A percentile compares a stretch with the other conserved stretches of the same genome.
Evolutionary conservation across 2,329 filamentous ascomycete genomes (phyloP).

Genomic region (Leptoxyphium fumago): DNA sequence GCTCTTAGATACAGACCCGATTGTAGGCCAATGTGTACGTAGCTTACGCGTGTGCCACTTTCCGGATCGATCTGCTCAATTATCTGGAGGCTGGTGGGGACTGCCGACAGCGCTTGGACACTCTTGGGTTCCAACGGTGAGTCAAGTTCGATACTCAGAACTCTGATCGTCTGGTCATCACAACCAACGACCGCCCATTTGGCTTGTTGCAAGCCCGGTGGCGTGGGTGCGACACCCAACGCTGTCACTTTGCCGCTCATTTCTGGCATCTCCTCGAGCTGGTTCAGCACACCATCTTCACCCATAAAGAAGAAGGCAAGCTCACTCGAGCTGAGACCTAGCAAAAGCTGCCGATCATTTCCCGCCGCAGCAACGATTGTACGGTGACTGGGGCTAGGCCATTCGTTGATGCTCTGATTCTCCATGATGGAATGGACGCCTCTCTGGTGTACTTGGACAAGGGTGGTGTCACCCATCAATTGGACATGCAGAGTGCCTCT

Average conservation of each 20-base stretch:
- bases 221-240: slow-evolving; percentile 83
- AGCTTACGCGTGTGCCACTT: slow-evolving; percentile 73
- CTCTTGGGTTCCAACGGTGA: slow-evolving; percentile 86
- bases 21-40: slow-evolving; percentile 88
- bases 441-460: slow-evolving; percentile 92
- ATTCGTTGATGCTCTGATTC: slow-evolving; percentile 69
- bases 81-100: slow-evolving; percentile 76
- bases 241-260: slow-evolving; percentile 94
- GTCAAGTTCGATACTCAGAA: slow-evolving; percentile 41
- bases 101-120: slow-evolving; percentile 81
- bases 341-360: slow-evolving; percentile 83
- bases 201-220: slow-evolving; percentile 75
- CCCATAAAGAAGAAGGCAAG: slow-evolving; percentile 99
- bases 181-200: slow-evolving; percentile 92
- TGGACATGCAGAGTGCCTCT: slow-evolving; percentile 86
- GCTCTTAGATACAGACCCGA: slow-evolving; percentile 94
- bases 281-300: slow-evolving; percentile 72
- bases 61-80: slow-evolving; percentile 94
- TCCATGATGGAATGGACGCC: slow-evolving; percentile 82
- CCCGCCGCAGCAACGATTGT: slow-evolving; percentile 91
- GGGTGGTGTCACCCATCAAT: slow-evolving; percentile 80
- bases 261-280: slow-evolving; percentile 65
- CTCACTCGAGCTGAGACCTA: slow-evolving; percentile 88
- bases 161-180: slow-evolving; percentile 88
- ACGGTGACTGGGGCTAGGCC: slow-evolving; percentile 82